phyloP scores from a whole-genome alignment of 805 yeast genomes.

The Suhomyces xylopsoci region DNA sequence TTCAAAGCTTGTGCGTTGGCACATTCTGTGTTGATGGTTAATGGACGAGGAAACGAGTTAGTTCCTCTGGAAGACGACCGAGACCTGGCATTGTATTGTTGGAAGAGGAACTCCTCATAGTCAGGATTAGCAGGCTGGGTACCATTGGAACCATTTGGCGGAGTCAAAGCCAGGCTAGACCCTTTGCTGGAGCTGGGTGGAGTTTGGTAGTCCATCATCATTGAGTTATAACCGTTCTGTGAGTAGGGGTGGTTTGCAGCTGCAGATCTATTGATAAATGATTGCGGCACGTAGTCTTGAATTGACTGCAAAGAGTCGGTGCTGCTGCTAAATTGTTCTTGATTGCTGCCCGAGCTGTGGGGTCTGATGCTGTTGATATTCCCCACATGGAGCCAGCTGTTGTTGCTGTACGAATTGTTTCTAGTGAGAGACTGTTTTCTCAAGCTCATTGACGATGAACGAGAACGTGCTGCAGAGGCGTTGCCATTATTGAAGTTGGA shows the following conservation, averaged over 20 bases:
- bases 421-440: slow-evolving; percentile 44
- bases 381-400: slow-evolving; percentile 45
- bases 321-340: slow-evolving; percentile 25
- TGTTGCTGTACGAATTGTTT: slow-evolving; percentile 34
- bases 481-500: slow-evolving; percentile 23
- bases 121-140: slow-evolving; percentile 16
- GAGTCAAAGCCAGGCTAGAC: slow-evolving; percentile 17
- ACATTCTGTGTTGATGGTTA: slow-evolving; percentile 38
- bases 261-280: slow-evolving; percentile 32
- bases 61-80: slow-evolving; percentile 20
- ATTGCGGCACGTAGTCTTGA: slow-evolving; percentile 44
- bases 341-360: slow-evolving; percentile 8
- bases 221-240: slow-evolving; percentile 25
- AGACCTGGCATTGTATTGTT: slow-evolving; percentile 18
- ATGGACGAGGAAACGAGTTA: slow-evolving; percentile 30
- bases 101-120: slow-evolving; percentile 31
- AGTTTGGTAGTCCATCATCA: slow-evolving; percentile 42
- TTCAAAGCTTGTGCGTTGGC: slow-evolving; percentile 26
- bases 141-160: slow-evolving; percentile 8
- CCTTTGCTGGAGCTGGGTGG: slow-evolving; percentile 36
- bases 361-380: slow-evolving; percentile 35
- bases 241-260: slow-evolving; percentile 14
- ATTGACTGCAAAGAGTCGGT: slow-evolving; percentile 44
- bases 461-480: slow-evolving; percentile 25
- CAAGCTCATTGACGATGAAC: slow-evolving; percentile 35